phyloP scores from a whole-genome alignment of 805 yeast species.

The Lipomyces sp. region DNA sequence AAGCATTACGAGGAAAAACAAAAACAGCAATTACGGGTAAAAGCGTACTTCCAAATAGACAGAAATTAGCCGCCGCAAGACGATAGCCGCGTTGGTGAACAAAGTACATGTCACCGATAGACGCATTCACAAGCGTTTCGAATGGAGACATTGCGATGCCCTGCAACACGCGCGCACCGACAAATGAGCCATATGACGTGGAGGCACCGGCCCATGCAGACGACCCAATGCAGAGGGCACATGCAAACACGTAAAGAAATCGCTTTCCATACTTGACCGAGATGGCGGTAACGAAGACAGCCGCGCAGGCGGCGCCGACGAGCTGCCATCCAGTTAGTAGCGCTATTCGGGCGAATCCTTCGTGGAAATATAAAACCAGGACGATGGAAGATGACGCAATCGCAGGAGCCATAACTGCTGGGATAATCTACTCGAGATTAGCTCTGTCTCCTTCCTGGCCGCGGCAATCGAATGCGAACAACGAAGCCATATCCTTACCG shows the following conservation, averaged over 20 bases:
- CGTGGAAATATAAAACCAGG: slow-evolving; percentile 16
- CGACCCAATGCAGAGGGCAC: slow-evolving; percentile 17
- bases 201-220: slow-evolving; percentile 27
- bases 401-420: slow-evolving; percentile 20
- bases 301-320: slow-evolving; percentile 19
- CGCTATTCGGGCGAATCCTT: slow-evolving; percentile 19
- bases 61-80: slow-evolving; percentile 68
- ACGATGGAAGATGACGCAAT: slow-evolving; percentile 26
- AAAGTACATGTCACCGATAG: slow-evolving; percentile 66
- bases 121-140: slow-evolving; percentile 67
- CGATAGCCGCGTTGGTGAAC: slow-evolving; percentile 73
- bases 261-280: slow-evolving; percentile 29
- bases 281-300: slow-evolving; percentile 23
- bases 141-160: slow-evolving; percentile 69
- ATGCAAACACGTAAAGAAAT: slow-evolving; percentile 21
- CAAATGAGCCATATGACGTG: slow-evolving; percentile 24
- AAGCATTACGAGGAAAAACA: neutral
- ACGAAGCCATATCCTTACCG: neutral
- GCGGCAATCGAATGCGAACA: too few species aligned
- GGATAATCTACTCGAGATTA: slow-evolving; percentile 23
- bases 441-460: too few species aligned
- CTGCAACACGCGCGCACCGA: slow-evolving; percentile 38
- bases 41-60: slow-evolving; percentile 42
- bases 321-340: slow-evolving; percentile 28
- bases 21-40: neutral